Conservation (phyloP, 371 early-diverging fungal species). For the Zancudomyces culisetae region DNA sequence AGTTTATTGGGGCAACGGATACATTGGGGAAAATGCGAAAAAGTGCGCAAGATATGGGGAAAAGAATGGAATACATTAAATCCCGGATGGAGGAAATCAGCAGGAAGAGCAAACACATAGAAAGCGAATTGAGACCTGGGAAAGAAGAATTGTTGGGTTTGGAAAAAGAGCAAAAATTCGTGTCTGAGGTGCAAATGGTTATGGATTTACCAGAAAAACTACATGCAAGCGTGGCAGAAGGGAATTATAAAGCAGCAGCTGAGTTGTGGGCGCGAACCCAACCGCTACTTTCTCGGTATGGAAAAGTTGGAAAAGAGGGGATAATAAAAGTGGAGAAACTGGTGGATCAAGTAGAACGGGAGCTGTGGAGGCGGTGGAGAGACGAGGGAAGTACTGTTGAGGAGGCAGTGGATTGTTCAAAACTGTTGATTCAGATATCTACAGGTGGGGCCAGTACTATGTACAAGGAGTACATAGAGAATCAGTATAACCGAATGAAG, state of each 20-base stretch:
- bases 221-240: constrained; percentile 31
- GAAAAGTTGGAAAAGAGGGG: constrained; percentile 51
- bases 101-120: constrained; percentile 29
- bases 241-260: constrained; percentile 53
- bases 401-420: constrained; percentile 16
- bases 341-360: constrained; percentile 32
- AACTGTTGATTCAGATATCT: constrained; percentile 14
- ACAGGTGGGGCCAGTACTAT: constrained; percentile 6
- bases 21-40: constrained; percentile 65
- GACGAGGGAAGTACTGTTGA: constrained; percentile 4
- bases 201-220: constrained; percentile 64
- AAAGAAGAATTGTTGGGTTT: constrained; percentile 53
- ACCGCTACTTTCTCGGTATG: constrained; percentile 51
- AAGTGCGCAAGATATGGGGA: constrained; percentile 48
- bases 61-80: constrained; percentile 33
- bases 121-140: constrained; percentile 36
- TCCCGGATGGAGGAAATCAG: constrained; percentile 27
- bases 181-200: constrained; percentile 62
- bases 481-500: constrained; percentile 7
- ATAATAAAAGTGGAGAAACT: constrained; percentile 24
- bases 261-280: constrained; percentile 48
- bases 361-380: constrained; percentile 14
- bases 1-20: constrained; percentile 84
- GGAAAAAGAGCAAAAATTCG: constrained; percentile 46
- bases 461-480: constrained; percentile 13